A percentile compares a stretch with the other conserved stretches of the same genome.
Evolutionary conservation across 805 yeast genomes (phyloP).

Genomic region (Priceomyces castillae): DNA sequence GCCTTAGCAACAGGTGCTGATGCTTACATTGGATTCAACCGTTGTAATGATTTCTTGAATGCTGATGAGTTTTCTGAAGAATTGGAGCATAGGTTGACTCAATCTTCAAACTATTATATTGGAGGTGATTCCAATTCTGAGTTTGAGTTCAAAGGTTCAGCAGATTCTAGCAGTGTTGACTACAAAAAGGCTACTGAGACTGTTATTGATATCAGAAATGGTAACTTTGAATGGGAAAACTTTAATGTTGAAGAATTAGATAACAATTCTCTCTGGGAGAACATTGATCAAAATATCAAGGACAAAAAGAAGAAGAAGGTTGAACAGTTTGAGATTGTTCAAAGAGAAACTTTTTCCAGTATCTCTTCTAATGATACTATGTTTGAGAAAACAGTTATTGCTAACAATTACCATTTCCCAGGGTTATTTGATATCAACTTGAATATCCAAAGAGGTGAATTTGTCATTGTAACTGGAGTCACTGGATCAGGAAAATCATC

Average conservation of each 20-base stretch:
- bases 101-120: background rate
- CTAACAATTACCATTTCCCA: slow-evolving; percentile 18
- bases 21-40: slow-evolving; percentile 38
- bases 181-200: slow-evolving; percentile 5
- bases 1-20: slow-evolving; percentile 46
- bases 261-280: slow-evolving; percentile 23
- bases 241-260: slow-evolving; percentile 24
- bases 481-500: slow-evolving; percentile 46
- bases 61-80: slow-evolving; percentile 22
- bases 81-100: slow-evolving; percentile 11
- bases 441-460: slow-evolving; percentile 29
- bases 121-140: background rate
- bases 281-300: slow-evolving; percentile 12
- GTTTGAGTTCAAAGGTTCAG: background rate
- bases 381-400: slow-evolving; percentile 8
- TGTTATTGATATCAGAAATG: slow-evolving; percentile 25
- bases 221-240: slow-evolving; percentile 31
- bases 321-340: background rate
- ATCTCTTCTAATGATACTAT: slow-evolving; percentile 13
- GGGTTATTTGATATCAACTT: slow-evolving; percentile 36
- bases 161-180: slow-evolving; percentile 3
- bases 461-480: slow-evolving; percentile 41
- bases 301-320: slow-evolving; percentile 9
- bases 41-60: slow-evolving; percentile 25
- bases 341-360: slow-evolving; percentile 1